Conservation (phyloP, 495 filamentous ascomycete genomes). For the Aspergillus olivimuriae region DNA sequence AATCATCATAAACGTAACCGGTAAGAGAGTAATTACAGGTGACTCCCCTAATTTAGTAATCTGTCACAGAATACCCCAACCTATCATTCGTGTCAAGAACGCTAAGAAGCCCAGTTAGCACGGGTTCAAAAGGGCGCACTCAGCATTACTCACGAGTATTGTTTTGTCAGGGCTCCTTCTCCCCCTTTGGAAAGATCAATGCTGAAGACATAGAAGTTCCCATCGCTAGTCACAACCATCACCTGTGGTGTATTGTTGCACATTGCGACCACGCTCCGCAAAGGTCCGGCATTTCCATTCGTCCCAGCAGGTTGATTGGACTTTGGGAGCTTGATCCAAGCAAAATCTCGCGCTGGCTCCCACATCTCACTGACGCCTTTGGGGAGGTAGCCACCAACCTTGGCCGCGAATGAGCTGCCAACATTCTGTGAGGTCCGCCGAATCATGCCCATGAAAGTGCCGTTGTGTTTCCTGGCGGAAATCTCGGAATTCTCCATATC, state of each 20-base stretch:
- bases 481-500: conserved; percentile 27
- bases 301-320: conserved; percentile 29
- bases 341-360: conserved; percentile 93
- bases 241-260: conserved; percentile 88
- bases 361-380: conserved; percentile 92
- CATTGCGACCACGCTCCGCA: conserved; percentile 90
- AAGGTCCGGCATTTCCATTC: conserved; percentile 35
- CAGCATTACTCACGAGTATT: conserved; percentile 64
- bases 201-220: conserved; percentile 88
- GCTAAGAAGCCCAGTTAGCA: conserved; percentile 20
- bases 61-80: conserved; percentile 40
- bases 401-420: conserved; percentile 80
- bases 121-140: neutral
- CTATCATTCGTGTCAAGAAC: conserved; percentile 49
- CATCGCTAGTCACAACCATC: conserved; percentile 97
- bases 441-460: conserved; percentile 79
- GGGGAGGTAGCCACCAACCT: conserved; percentile 85
- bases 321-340: conserved; percentile 90
- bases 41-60: conserved; percentile 38
- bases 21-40: neutral
- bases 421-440: conserved; percentile 96
- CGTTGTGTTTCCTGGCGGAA: conserved; percentile 44
- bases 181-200: conserved; percentile 93
- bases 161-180: conserved; percentile 85
- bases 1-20: conserved; percentile 6